These are phyloP conservation scores for Citropsis articulata DNA, from an alignment of 345 rosid genomes.

Conservation along the genomic window DNA sequence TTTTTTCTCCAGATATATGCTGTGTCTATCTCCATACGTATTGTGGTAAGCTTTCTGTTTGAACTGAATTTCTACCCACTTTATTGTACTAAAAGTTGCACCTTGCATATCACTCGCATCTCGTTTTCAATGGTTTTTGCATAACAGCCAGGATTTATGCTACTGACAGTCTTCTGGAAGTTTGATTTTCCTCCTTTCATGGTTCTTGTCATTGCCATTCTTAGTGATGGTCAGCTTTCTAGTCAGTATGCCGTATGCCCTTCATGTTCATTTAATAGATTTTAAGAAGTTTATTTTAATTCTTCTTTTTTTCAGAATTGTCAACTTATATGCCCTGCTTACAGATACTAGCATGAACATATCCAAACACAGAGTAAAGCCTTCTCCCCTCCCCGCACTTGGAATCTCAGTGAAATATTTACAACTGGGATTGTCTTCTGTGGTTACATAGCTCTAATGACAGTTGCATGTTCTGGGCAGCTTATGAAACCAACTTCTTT, in stretches of 20 bases:
- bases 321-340: not conserved
- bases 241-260: not conserved
- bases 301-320: not conserved
- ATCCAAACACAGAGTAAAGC: conserved; percentile 59
- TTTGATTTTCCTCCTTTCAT: conserved; percentile 71
- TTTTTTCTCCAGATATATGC: conserved; percentile 50
- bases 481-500: conserved; percentile 55
- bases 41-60: conserved; percentile 43
- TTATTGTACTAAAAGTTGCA: not conserved
- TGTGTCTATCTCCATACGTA: conserved; percentile 64
- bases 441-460: conserved; percentile 53
- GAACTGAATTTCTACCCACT: not conserved
- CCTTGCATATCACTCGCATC: too few species aligned
- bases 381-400: conserved; percentile 59
- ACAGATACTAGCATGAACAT: conserved; percentile 65
- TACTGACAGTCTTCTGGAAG: conserved; percentile 55
- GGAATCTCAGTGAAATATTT: conserved; percentile 62
- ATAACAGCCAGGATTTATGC: conserved; percentile 58
- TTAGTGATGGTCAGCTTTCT: conserved; percentile 53
- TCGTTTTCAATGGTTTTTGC: conserved; percentile 15
- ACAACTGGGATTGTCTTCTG: conserved; percentile 59
- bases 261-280: not conserved
- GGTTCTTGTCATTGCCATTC: conserved; percentile 66
- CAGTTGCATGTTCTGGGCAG: conserved; percentile 52
- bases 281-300: not conserved